Evolutionary conservation across 225 moss, liverwort and hornwort genomes (phyloP), one percentile per base, ranked within the genome.

Genomic region (Bryoerythrophyllum caledonicum): DNA sequence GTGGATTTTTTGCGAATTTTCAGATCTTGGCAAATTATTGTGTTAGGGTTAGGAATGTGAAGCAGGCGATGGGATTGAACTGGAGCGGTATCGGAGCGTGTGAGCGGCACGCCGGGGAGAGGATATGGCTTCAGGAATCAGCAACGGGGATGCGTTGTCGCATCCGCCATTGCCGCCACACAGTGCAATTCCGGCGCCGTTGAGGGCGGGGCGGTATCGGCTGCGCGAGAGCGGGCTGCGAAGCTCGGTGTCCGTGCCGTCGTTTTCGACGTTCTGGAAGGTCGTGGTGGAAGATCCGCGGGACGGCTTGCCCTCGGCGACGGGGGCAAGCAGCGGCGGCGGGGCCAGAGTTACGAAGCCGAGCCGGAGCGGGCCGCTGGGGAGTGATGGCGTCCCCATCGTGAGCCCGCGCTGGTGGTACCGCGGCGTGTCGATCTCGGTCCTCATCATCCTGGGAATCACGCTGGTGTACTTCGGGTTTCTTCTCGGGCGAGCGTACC

Each of bases 401-500:
- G 84, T 55, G 1, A 79, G 67, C 25, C 68, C 78, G 32, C 83
- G 85, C 12, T 86, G 78, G 71, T 86, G 81, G 79, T 79, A 81
- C 32, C 93, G 82, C 71, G 82, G 86, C 73, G 79, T 82, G 80
- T 75, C 79, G 66, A 28, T 90, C 64, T 51, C 83, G 46, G 75
- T 75, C 0, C 79, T 88, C 25, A 14, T 87, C 35, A 78, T 89
- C 0, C 28, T 91, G 2, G 82, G 78, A 15, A 70, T 89, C 13
- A 65, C 83, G 16, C 40, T 91, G 51, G 78, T 99, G 15, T 88
- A 90, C 70, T 72, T 93, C 17, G 77, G 84, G 43, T 77, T 93
- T 62, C 82, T 89, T 27, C 91, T 90, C 70, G 89, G 87, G 69
- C 80, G 68, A 65, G 78, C 81, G 28, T 78, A 79, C 65, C 48